Evolutionary conservation across 768 basidiomycete species (phyloP).

Genomic region (Amanita rimosa): DNA sequence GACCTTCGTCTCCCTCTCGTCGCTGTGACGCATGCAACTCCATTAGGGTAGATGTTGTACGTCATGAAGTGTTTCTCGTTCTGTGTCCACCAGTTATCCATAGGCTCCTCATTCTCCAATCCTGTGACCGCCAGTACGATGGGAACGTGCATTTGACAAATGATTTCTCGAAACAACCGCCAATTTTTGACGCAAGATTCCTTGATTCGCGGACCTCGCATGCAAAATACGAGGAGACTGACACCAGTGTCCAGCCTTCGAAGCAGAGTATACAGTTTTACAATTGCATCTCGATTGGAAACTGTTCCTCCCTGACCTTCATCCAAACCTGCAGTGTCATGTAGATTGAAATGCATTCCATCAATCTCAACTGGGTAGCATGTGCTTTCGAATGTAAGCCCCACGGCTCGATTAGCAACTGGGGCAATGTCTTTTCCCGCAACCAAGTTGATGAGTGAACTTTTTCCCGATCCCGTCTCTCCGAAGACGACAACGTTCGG

Average conservation of each 20-base stretch:
- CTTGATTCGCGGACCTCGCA: conserved; percentile 25
- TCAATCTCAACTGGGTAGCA: conserved; percentile 15
- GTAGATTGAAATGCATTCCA: conserved; percentile 16
- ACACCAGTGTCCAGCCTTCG: conserved; percentile 23
- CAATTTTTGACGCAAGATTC: conserved; percentile 25
- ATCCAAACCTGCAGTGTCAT: conserved; percentile 30
- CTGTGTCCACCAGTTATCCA: conserved; percentile 6
- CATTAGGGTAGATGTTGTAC: conserved; percentile 18
- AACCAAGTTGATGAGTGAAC: conserved; percentile 31
- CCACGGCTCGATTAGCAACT: conserved; percentile 19
- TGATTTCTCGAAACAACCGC: conserved; percentile 23
- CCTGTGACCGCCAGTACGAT: conserved; percentile 27
- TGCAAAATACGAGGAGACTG: conserved; percentile 28
- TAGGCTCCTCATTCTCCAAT: conserved; percentile 20
- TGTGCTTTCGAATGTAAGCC: conserved; percentile 23
- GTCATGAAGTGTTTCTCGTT: conserved; percentile 15
- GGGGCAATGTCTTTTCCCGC: conserved; percentile 16
- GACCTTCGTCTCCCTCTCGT: conserved; percentile 13
- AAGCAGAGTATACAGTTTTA: conserved; percentile 19
- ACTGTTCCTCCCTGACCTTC: conserved; percentile 18
- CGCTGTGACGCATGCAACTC: conserved; percentile 28
- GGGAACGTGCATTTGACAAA: conserved; percentile 27
- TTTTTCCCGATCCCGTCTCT: conserved; percentile 27
- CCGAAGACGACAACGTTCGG: conserved; percentile 30
- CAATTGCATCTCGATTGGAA: conserved; percentile 12